Evolutionary conservation across 768 basidiomycete genomes (phyloP), one percentile per base, ranked within the genome.

Genomic region (Lenzites betulinus): DNA sequence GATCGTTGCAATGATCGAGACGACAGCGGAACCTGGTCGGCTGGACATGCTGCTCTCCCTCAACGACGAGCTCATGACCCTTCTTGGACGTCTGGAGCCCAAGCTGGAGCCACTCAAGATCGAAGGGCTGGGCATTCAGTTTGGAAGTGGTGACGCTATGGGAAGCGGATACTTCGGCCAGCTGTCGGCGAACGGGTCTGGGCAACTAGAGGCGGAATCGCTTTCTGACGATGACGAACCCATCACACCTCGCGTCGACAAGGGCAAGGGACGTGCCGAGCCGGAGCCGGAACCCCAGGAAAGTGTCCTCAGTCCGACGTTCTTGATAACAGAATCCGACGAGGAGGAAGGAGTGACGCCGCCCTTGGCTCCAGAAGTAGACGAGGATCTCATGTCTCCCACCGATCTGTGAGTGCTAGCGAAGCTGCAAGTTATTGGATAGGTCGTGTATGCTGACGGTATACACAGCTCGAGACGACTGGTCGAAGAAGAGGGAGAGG

Each of bases 401-500:
- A 77, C 66, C 1, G 78, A 87, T 64, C 74, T 84, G 88, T 88
- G 52, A 65, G 82, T 74, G 38, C 13, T 39, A 39, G 7, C 58
- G 30, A 33, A 33, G 30, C 9, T 26, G 18, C 7, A 43, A 8
- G 13, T 20, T 7, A 18, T 3, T 7, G 42, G n/a, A n/a, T 22
- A 43, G 9, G 6, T 16, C 12, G 15, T 22, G 11, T 15, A 26
- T 59, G n/a, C 56, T 54, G 1, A 49, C 42, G n/a, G 36, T 20
- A 25, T 4, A 25, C 25, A n/a, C 51, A 89, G 91, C 49, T 90
- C 89, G 25, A 79, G 86, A 64, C 86, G 81, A 52, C 92, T 91
- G 88, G 89, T 95, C 0, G 91, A 87, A 56, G 97, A 98, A 71
- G 97, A 99, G 71, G 94, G 94, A 0, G 96, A 98, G 74, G 90